phyloP scores from a whole-genome alignment of 2,329 filamentous ascomycete genomes.

The Fusarium guadeloupense region DNA sequence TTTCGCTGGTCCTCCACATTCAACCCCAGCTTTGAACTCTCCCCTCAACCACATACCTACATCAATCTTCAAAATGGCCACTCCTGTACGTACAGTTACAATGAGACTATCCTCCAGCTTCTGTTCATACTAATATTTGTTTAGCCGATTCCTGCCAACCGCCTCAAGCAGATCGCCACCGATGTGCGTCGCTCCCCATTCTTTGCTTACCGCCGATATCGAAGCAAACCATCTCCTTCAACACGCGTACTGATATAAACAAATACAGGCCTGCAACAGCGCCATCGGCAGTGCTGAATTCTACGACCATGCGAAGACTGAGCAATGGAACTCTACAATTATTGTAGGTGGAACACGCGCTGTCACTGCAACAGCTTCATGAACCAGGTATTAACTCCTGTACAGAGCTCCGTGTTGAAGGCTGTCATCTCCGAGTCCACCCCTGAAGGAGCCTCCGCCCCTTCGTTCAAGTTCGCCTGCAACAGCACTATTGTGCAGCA shows the following conservation, averaged over 20 bases:
- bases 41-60: constrained; percentile 27
- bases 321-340: constrained; percentile 90
- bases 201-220: constrained; percentile 36
- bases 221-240: constrained; percentile 5
- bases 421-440: constrained; percentile 80
- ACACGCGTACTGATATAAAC: constrained; percentile 22
- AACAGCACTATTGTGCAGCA: constrained; percentile 99
- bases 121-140: constrained; percentile 32
- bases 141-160: constrained; percentile 78
- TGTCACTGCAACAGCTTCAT: not conserved
- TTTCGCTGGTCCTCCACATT: constrained; percentile 31
- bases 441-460: constrained; percentile 63
- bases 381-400: constrained; percentile 21
- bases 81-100: constrained; percentile 46
- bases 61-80: constrained; percentile 48
- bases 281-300: constrained; percentile 77
- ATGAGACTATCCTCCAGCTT: not conserved
- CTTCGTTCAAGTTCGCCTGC: constrained; percentile 90
- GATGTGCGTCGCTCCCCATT: constrained; percentile 67
- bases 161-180: constrained; percentile 85
- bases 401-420: constrained; percentile 78
- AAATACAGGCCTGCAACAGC: constrained; percentile 77
- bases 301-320: constrained; percentile 89
- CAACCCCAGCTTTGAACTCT: constrained; percentile 36
- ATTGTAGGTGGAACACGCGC: constrained; percentile 69